Percentiles rank a stretch among this genome's conserved stretches.
phyloP scores from a whole-genome alignment of 139 green algal species.

The Coccomyxa sp. region DNA sequence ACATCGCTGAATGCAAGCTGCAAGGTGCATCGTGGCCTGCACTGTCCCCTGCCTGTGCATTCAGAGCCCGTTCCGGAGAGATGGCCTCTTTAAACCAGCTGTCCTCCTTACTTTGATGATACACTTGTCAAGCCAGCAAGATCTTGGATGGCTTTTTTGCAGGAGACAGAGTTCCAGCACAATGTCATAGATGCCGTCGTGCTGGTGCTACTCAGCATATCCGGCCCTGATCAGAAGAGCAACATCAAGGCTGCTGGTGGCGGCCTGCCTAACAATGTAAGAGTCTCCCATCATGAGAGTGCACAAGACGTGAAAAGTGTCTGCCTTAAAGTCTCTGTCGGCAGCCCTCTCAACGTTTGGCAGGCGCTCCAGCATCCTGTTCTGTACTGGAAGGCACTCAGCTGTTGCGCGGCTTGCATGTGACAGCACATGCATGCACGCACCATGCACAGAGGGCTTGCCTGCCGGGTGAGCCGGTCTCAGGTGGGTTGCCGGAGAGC shows the following conservation, averaged over 20 bases:
- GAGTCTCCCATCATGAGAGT: too few relatives aligned
- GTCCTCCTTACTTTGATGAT: background rate
- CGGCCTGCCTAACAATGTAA: background rate
- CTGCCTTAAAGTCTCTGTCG: too few relatives aligned
- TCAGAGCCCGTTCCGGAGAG: background rate
- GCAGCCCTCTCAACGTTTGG: too few relatives aligned
- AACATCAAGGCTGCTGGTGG: too few relatives aligned
- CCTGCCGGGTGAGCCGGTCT: too few relatives aligned
- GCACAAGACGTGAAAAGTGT: too few relatives aligned
- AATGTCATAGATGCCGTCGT: background rate
- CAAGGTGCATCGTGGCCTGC: background rate
- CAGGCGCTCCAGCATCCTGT: too few relatives aligned
- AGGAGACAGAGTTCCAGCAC: background rate
- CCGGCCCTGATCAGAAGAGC: background rate
- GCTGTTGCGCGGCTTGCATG: background rate
- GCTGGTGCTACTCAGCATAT: background rate
- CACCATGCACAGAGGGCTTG: background rate
- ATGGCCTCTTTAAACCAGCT: background rate
- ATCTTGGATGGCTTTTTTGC: too few relatives aligned
- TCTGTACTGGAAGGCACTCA: too few relatives aligned
- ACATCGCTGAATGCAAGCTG: background rate
- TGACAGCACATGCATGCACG: background rate
- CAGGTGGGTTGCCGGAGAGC: background rate
- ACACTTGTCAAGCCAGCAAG: too few relatives aligned
- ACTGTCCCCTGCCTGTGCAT: background rate